These are phyloP conservation scores for Calvatia gigantea DNA, from an alignment of 768 basidiomycete genomes.

Conservation along the genomic window DNA sequence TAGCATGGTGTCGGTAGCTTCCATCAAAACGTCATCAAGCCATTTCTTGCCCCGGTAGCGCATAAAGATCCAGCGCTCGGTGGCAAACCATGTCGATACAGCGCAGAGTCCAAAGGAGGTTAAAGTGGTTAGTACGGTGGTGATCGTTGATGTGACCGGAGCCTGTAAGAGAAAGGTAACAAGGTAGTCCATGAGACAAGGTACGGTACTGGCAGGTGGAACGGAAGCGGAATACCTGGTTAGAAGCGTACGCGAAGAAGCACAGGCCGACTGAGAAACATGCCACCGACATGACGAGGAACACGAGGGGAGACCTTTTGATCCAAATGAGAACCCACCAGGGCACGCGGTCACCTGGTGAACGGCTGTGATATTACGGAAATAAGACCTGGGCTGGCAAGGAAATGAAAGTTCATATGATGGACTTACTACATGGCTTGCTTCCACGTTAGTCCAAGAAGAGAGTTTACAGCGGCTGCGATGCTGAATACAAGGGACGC, in stretches of 20 bases:
- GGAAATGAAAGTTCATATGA: not conserved
- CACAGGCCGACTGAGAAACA: constrained; percentile 79
- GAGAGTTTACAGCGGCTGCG: constrained; percentile 71
- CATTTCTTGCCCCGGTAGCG: constrained; percentile 66
- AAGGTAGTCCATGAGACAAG: not conserved
- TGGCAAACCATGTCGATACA: constrained; percentile 72
- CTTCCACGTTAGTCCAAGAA: constrained; percentile 77
- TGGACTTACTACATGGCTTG: constrained; percentile 75
- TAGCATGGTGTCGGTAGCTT: constrained; percentile 29
- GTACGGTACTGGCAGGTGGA: not conserved
- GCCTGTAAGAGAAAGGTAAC: constrained; percentile 33
- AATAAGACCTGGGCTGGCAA: constrained; percentile 9
- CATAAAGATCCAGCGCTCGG: constrained; percentile 62
- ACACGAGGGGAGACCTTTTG: constrained; percentile 78
- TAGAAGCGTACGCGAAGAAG: constrained; percentile 72
- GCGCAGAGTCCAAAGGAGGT: constrained; percentile 69
- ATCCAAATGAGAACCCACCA: constrained; percentile 90
- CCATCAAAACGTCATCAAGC: constrained; percentile 59
- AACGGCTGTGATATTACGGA: constrained; percentile 43
- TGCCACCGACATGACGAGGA: constrained; percentile 80
- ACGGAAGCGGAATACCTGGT: constrained; percentile 41
- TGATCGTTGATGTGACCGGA: constrained; percentile 60
- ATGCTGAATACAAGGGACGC: constrained; percentile 74
- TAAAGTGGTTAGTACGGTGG: constrained; percentile 72
- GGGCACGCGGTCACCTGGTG: constrained; percentile 70